phyloP scores from a whole-genome alignment of 345 rosid species.

The Excoecaria agallocha region DNA sequence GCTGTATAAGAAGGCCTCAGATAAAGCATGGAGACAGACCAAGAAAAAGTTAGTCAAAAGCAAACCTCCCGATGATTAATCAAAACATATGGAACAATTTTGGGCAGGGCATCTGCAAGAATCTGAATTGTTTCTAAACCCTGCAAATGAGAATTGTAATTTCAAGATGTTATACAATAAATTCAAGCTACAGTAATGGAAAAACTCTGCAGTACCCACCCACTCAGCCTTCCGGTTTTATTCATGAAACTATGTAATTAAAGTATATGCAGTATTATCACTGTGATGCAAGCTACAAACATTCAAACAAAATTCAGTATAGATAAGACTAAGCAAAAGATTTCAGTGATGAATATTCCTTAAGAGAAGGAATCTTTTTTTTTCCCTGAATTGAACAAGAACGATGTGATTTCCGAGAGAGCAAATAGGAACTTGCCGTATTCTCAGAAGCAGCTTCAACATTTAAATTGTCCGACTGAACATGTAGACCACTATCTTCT shows the following conservation, averaged over 20 bases:
- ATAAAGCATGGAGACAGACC: slow-evolving; percentile 4
- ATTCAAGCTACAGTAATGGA: slow-evolving; percentile 1
- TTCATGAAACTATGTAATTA: not conserved
- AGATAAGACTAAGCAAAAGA: not conserved
- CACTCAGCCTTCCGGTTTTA: not conserved
- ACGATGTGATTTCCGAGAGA: slow-evolving; percentile 12
- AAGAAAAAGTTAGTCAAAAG: slow-evolving; percentile 11
- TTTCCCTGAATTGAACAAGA: not conserved
- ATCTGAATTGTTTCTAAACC: slow-evolving; percentile 90
- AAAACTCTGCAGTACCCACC: not conserved
- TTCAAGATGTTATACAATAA: slow-evolving; percentile 20
- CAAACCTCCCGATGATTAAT: slow-evolving; percentile 96
- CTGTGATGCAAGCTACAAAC: not conserved
- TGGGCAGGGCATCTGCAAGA: slow-evolving; percentile 94
- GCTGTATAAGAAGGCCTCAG: slow-evolving; percentile 16
- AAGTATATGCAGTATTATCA: not conserved
- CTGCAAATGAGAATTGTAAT: slow-evolving; percentile 41
- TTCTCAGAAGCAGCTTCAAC: slow-evolving; percentile 47
- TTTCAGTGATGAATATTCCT: not conserved
- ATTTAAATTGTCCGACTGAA: slow-evolving; percentile 39
- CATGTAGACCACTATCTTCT: slow-evolving; percentile 36
- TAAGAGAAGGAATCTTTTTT: not conserved
- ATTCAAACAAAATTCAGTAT: not conserved
- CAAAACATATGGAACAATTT: slow-evolving; percentile 95
- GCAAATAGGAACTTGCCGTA: slow-evolving; percentile 51